Percentiles rank a stretch among this genome's conserved stretches.
Conservation (phyloP, 1,139 yeast species). For the Blastobotrys capitulatus region DNA sequence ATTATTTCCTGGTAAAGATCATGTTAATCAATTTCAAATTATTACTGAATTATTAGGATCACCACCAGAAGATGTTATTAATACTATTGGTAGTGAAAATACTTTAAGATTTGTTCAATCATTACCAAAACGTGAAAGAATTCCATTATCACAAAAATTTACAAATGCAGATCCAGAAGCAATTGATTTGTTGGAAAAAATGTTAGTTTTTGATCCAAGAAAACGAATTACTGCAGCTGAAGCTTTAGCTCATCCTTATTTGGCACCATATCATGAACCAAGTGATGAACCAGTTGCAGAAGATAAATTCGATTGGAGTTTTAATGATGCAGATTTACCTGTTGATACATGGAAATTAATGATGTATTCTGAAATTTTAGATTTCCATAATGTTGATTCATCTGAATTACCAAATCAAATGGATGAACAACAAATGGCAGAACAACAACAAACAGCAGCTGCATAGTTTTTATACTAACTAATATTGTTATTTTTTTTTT, state of each 20-base stretch:
- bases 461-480: background rate
- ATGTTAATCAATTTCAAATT: constrained; percentile 94
- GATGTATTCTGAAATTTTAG: constrained; percentile 97
- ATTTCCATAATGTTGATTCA: constrained; percentile 75
- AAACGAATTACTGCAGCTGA: constrained; percentile 90
- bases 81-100: constrained; percentile 92
- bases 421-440: background rate
- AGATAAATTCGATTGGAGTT: constrained; percentile 94
- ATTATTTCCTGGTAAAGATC: constrained; percentile 96
- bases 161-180: constrained; percentile 85
- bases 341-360: constrained; percentile 98
- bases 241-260: constrained; percentile 83
- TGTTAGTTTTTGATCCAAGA: constrained; percentile 93
- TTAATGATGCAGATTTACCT: constrained; percentile 95
- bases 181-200: constrained; percentile 76
- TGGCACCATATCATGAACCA: constrained; percentile 98
- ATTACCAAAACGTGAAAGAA: constrained; percentile 86
- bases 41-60: constrained; percentile 94
- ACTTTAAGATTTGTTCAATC: constrained; percentile 91
- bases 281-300: constrained; percentile 95
- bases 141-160: constrained; percentile 80
- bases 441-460: background rate
- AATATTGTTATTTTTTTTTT: background rate
- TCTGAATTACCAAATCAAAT: constrained; percentile 11
- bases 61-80: constrained; percentile 94